Base-by-base conservation (phyloP, 495 filamentous ascomycete genomes). In the Pyrenula aspistea region DNA sequence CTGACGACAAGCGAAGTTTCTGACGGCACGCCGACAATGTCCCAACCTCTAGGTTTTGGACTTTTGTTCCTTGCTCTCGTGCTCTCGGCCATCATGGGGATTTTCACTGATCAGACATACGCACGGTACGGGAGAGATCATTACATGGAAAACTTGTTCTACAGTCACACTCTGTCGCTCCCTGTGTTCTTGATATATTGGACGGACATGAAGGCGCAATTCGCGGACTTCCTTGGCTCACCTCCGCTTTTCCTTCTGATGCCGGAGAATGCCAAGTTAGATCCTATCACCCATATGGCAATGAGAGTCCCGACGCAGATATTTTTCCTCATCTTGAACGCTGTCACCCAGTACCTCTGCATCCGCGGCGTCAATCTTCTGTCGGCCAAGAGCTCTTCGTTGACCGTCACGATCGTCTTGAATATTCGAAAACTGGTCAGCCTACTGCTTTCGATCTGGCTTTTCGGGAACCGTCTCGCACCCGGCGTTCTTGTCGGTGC, bases 131-230 rank as follows among this genome's bases (percentile, higher is more conserved):
- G 91, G 22, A 84, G 71, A 15, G 66, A 84, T 36, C 86, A 95
- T 71, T 97, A 93, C 90, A 88, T 87, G 61, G 93, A 97, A 67
- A 95, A 94, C 62, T 78, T 99, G 15, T 96, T 99, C 69, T 99
- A 97, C 69, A 87, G 84, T 20, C 90, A 95, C 60, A 67, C 86
- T 20, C 79, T 94, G 19, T 88, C 87, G 2, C 65, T 96, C 36
- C 89, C 88, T 0, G 65, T 85, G 24, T 84, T 85, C 65, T 54
- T 82, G 20, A 73, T 73, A 0, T 73, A 77, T 22, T 71, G 63
- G 3, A 56, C 69, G 12, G 68, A 74, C 24, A 66, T 85, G n/a
- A 63, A 60, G 10, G 58, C 61, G 1, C 80, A 83, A 58, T 81
- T 78, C 69, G 57, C 56, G 1, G 61, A 70, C 10, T 69, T 84